Evolutionary conservation across 768 basidiomycete species (phyloP).

Genomic region (Leccinum truebloodii): DNA sequence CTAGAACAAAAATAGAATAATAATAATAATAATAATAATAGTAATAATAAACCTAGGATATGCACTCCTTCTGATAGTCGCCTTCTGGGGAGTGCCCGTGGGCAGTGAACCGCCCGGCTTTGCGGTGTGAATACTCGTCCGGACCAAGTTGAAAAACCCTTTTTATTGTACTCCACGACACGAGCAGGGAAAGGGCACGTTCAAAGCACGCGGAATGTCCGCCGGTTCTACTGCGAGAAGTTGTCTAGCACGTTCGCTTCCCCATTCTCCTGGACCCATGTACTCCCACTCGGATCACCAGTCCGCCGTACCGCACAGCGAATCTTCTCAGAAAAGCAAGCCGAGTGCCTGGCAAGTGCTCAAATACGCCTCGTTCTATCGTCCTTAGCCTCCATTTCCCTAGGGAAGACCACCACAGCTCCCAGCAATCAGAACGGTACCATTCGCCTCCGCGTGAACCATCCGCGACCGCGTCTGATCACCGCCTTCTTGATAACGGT

Average conservation of each 20-base stretch:
- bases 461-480: slow-evolving; percentile 31
- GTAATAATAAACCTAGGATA: slow-evolving; percentile 17
- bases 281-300: slow-evolving; percentile 35
- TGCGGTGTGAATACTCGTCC: slow-evolving; percentile 16
- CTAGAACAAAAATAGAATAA: slow-evolving; percentile 11
- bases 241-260: slow-evolving; percentile 23
- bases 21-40: slow-evolving; percentile 16
- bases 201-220: slow-evolving; percentile 17
- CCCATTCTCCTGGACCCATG: slow-evolving; percentile 23
- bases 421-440: slow-evolving; percentile 22
- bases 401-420: slow-evolving; percentile 31
- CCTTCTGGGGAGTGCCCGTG: slow-evolving; percentile 11
- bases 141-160: slow-evolving; percentile 6
- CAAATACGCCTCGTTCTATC: slow-evolving; percentile 23
- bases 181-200: slow-evolving; percentile 9
- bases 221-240: slow-evolving; percentile 2
- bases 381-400: slow-evolving; percentile 20
- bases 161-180: slow-evolving; percentile 4
- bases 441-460: slow-evolving; percentile 26
- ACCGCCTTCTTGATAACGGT: slow-evolving; percentile 36
- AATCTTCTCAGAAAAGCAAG: slow-evolving; percentile 26
- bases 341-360: slow-evolving; percentile 30
- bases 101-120: slow-evolving; percentile 3
- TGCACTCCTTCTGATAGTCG: slow-evolving; percentile 8
- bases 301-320: slow-evolving; percentile 28